These are phyloP conservation scores for Clonostachys rosea DNA, from an alignment of 2,329 filamentous ascomycete species.

Conservation along the genomic window DNA sequence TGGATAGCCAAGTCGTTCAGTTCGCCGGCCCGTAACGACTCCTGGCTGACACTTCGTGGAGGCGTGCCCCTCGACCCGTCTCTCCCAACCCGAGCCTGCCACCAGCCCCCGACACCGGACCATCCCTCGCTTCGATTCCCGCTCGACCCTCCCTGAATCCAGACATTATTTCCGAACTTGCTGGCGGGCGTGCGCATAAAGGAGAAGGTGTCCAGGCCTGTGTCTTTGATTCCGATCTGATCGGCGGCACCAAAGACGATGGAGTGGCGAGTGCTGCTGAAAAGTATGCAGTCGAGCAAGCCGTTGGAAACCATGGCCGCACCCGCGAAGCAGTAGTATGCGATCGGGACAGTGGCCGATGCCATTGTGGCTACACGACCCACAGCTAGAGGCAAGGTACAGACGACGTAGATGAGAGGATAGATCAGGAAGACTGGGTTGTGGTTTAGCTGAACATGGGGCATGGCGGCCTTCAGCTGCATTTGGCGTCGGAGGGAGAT, in stretches of 20 bases:
- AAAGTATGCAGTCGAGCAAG: slow-evolving; percentile 34
- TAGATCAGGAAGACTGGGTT: slow-evolving; percentile 49
- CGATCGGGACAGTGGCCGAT: slow-evolving; percentile 34
- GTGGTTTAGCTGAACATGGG: neutral
- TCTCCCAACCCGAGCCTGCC: neutral
- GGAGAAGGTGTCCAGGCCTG: slow-evolving; percentile 28
- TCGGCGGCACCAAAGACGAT: slow-evolving; percentile 21
- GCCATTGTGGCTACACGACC: slow-evolving; percentile 55
- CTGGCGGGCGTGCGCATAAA: slow-evolving; percentile 14
- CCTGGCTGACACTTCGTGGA: neutral
- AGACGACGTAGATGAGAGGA: slow-evolving; percentile 56
- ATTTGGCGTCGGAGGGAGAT: slow-evolving; percentile 18
- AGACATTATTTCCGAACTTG: slow-evolving; percentile 23
- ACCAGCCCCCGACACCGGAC: neutral
- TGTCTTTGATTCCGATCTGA: slow-evolving; percentile 15
- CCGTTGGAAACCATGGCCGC: slow-evolving; percentile 45
- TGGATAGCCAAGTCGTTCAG: slow-evolving; percentile 1
- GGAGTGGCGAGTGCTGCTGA: slow-evolving; percentile 26
- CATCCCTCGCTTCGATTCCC: neutral
- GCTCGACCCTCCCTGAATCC: neutral
- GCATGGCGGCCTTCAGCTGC: neutral
- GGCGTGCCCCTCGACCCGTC: neutral
- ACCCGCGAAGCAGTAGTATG: slow-evolving; percentile 46
- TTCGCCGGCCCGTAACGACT: neutral
- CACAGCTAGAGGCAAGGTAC: slow-evolving; percentile 55